These are phyloP conservation scores for Sphagnum magellanicum DNA, from an alignment of 228 moss, liverwort and hornwort genomes.

Conservation along the genomic window DNA sequence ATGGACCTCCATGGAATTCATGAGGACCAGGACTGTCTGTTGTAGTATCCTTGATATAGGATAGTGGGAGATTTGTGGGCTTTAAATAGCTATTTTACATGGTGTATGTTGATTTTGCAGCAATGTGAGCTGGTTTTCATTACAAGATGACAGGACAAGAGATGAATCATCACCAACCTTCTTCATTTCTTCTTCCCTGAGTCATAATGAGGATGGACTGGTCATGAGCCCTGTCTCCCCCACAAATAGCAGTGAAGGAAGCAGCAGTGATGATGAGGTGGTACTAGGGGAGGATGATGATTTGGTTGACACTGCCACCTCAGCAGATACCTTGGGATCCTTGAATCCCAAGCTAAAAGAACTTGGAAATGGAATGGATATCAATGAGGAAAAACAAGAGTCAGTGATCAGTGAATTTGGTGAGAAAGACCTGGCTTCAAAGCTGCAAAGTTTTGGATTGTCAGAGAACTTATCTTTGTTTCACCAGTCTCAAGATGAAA, in stretches of 20 bases:
- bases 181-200: slow-evolving; percentile 61
- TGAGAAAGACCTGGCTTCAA: slow-evolving; percentile 52
- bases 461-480: slow-evolving; percentile 57
- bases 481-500: slow-evolving; percentile 29
- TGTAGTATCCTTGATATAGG: no score
- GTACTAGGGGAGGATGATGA: slow-evolving; percentile 95
- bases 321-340: slow-evolving; percentile 23
- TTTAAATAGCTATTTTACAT: no score
- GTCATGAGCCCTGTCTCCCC: slow-evolving; percentile 58
- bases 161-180: slow-evolving; percentile 70
- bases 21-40: no score
- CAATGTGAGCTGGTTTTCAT: slow-evolving; percentile 70
- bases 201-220: slow-evolving; percentile 62
- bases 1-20: no score
- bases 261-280: slow-evolving; percentile 99
- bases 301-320: slow-evolving; percentile 89
- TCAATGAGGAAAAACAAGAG: slow-evolving; percentile 29
- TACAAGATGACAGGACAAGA: slow-evolving; percentile 88
- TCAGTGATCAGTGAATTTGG: slow-evolving; percentile 32
- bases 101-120: no score
- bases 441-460: slow-evolving; percentile 66
- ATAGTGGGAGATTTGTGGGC: no score
- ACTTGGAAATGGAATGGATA: slow-evolving; percentile 37
- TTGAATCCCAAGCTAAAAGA: slow-evolving; percentile 18
- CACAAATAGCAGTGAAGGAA: slow-evolving; percentile 87